A percentile compares a stretch with the other conserved stretches of the same genome.
Evolutionary conservation across 2,329 filamentous ascomycete genomes (phyloP).

Genomic region (Exophiala dermatitidis): DNA sequence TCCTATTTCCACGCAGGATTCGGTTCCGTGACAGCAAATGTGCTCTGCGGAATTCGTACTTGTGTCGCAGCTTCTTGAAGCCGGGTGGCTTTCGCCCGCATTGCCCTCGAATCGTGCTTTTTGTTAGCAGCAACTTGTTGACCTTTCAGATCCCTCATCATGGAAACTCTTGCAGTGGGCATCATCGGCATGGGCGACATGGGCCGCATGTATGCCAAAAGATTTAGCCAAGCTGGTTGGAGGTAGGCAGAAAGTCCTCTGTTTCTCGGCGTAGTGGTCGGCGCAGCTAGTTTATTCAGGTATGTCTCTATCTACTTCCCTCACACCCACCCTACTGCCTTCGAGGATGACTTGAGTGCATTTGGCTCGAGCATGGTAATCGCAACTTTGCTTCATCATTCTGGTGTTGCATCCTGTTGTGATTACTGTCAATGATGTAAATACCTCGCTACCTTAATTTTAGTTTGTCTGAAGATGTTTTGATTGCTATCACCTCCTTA

Average conservation of each 20-base stretch:
- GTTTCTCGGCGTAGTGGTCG: background rate
- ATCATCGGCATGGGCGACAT: constrained; percentile 99
- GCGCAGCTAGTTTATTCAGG: constrained; percentile 25
- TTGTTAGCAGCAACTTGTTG: background rate
- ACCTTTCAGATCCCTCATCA: constrained; percentile 24
- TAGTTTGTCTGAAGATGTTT: constrained; percentile 67
- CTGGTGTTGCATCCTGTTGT: constrained; percentile 56
- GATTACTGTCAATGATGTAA: constrained; percentile 92
- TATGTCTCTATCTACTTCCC: constrained; percentile 30
- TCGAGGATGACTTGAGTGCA: constrained; percentile 99
- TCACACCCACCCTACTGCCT: constrained; percentile 19
- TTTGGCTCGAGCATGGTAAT: constrained; percentile 98
- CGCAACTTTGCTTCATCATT: constrained; percentile 61
- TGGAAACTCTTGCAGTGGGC: constrained; percentile 71
- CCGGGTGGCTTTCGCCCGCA: too few relatives aligned
- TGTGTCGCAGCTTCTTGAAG: too few relatives aligned
- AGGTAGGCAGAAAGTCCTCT: constrained; percentile 54
- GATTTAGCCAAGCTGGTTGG: constrained; percentile 86
- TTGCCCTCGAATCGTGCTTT: too few relatives aligned
- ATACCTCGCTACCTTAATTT: constrained; percentile 95
- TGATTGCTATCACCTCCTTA: constrained; percentile 22
- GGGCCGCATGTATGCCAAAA: constrained; percentile 95
- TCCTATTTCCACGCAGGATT: too few relatives aligned
- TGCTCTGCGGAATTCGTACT: too few relatives aligned
- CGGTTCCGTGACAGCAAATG: too few relatives aligned